Percentiles rank a stretch among this genome's conserved stretches.
Conservation (phyloP, 2,329 filamentous ascomycete species). For the Pseudocercospora crystallina region DNA sequence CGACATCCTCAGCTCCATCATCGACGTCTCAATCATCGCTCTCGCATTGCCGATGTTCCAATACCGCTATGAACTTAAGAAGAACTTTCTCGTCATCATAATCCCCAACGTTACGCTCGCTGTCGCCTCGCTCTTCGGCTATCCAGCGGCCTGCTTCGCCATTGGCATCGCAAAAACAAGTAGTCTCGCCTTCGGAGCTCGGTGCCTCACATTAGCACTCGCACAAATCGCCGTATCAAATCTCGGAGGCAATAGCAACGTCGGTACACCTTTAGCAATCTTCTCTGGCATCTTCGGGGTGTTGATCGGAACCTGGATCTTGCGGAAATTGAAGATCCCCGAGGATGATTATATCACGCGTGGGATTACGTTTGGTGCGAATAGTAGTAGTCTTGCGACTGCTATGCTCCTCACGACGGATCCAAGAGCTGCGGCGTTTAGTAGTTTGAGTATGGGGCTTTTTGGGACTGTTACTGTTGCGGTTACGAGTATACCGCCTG, state of each 20-base stretch:
- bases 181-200: slow-evolving; percentile 56
- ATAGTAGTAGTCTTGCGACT: slow-evolving; percentile 61
- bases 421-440: slow-evolving; percentile 59
- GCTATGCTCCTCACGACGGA: slow-evolving; percentile 58
- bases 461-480: slow-evolving; percentile 61
- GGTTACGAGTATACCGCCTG: slow-evolving; percentile 58
- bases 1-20: slow-evolving; percentile 55
- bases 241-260: slow-evolving; percentile 57
- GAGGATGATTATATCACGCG: slow-evolving; percentile 64
- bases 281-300: slow-evolving; percentile 61
- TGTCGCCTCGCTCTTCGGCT: slow-evolving; percentile 56
- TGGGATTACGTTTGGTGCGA: slow-evolving; percentile 62
- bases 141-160: slow-evolving; percentile 56
- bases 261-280: slow-evolving; percentile 58
- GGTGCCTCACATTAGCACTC: slow-evolving; percentile 61
- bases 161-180: slow-evolving; percentile 56
- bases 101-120: slow-evolving; percentile 55
- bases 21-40: slow-evolving; percentile 60
- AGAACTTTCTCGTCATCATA: slow-evolving; percentile 52
- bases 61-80: slow-evolving; percentile 56
- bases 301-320: slow-evolving; percentile 52
- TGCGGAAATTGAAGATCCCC: slow-evolving; percentile 53
- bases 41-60: slow-evolving; percentile 63
- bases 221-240: slow-evolving; percentile 58
- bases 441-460: slow-evolving; percentile 60